Percentiles rank a stretch among this genome's conserved stretches.
These are phyloP conservation scores for Eustoma russellianum DNA, from an alignment of 257 asterid genomes.

Conservation along the genomic window DNA sequence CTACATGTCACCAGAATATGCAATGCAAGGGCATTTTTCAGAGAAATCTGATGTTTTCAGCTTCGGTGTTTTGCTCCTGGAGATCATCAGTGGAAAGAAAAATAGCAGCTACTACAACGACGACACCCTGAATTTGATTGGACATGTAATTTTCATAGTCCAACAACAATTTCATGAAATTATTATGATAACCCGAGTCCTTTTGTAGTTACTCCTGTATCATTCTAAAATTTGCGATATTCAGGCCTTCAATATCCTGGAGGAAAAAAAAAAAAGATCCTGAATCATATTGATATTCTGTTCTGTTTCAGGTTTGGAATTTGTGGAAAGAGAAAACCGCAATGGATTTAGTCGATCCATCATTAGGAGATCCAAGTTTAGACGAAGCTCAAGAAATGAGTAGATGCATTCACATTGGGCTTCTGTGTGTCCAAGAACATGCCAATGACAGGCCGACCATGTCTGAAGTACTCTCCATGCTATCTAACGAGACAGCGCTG, in stretches of 20 bases:
- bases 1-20: slow-evolving; percentile 33
- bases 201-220: too few species aligned
- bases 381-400: slow-evolving; percentile 13
- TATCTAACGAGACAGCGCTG: slow-evolving; percentile 13
- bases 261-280: too few species aligned
- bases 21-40: slow-evolving; percentile 24
- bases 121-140: slow-evolving; percentile 18
- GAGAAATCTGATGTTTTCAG: slow-evolving; percentile 34
- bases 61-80: slow-evolving; percentile 28
- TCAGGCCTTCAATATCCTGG: neutral
- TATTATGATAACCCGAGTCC: too few species aligned
- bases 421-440: slow-evolving; percentile 49
- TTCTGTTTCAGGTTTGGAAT: slow-evolving; percentile 44
- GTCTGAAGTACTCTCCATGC: slow-evolving; percentile 28
- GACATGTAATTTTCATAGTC: slow-evolving; percentile 13
- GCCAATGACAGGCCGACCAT: slow-evolving; percentile 39
- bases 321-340: slow-evolving; percentile 41
- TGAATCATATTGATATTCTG: too few species aligned
- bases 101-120: slow-evolving; percentile 16
- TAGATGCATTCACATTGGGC: slow-evolving; percentile 48
- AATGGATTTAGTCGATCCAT: slow-evolving; percentile 30
- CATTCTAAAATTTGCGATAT: neutral
- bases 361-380: slow-evolving; percentile 10
- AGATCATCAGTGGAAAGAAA: slow-evolving; percentile 27
- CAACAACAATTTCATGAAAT: neutral